Percentiles rank a stretch among this genome's conserved stretches.
These are phyloP conservation scores for Paramecium biaurelia DNA, from an alignment of 73 alveolate genomes.

Conservation along the genomic window DNA sequence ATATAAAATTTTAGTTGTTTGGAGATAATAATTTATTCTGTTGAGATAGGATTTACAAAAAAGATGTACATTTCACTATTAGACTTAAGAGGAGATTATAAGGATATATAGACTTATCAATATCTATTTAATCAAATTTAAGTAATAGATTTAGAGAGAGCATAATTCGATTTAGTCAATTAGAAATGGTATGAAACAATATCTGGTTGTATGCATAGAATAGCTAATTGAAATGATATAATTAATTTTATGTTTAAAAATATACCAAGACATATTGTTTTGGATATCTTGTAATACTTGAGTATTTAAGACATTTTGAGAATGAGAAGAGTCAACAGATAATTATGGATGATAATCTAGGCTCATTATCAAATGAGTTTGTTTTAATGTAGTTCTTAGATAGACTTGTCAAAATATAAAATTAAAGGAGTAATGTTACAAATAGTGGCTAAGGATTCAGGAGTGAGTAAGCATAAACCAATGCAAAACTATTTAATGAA, in stretches of 20 bases:
- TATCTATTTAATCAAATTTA: not conserved
- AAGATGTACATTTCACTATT: not conserved
- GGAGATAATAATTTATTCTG: not conserved
- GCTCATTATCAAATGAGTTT: not conserved
- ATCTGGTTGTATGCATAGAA: not conserved
- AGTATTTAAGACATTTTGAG: not conserved
- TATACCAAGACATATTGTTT: not conserved
- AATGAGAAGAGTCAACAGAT: not conserved
- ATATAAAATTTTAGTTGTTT: not conserved
- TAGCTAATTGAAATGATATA: not conserved
- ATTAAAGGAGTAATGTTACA: not conserved
- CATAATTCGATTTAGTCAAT: not conserved
- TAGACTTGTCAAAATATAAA: not conserved
- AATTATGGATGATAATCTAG: not conserved
- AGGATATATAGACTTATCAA: not conserved
- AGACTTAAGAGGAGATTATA: not conserved
- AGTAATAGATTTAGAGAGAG: not conserved
- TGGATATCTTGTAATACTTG: not conserved
- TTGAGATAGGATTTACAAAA: not conserved
- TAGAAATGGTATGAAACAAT: not conserved
- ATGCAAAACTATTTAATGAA: not conserved
- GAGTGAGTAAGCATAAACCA: not conserved
- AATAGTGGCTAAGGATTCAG: not conserved
- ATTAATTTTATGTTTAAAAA: not conserved
- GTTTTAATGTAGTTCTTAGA: not conserved